Conservation (phyloP, 495 filamentous ascomycete genomes). For the Penicillium subrubescens region DNA sequence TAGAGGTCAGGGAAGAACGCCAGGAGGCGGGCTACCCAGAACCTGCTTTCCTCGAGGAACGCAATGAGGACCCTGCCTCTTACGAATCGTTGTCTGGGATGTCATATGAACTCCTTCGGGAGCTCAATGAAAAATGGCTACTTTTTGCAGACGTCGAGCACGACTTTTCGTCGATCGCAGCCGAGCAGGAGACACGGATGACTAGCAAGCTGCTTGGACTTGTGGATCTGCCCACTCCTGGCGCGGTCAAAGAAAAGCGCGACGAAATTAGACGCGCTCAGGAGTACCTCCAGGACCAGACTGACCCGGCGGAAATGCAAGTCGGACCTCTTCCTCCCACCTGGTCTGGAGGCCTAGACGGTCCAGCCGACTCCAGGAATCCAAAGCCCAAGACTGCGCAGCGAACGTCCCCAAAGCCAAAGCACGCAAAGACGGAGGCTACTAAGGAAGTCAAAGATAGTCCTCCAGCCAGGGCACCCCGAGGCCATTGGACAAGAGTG, state of each 20-base stretch:
- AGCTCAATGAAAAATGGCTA: not conserved
- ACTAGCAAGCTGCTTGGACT: slow-evolving; percentile 14
- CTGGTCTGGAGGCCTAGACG: slow-evolving; percentile 20
- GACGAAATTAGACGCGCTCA: slow-evolving; percentile 32
- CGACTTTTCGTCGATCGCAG: not conserved
- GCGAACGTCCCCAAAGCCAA: too few species aligned
- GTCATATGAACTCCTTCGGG: slow-evolving; percentile 8
- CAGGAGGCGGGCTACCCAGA: not conserved
- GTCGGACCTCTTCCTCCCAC: slow-evolving; percentile 37
- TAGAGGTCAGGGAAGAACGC: slow-evolving; percentile 10
- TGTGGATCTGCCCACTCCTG: slow-evolving; percentile 2
- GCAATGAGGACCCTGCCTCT: not conserved
- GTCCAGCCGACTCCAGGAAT: not conserved
- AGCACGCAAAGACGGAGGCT: too few species aligned
- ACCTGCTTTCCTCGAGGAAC: not conserved
- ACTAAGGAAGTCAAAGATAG: too few species aligned
- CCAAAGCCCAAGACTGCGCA: not conserved
- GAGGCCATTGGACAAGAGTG: too few species aligned
- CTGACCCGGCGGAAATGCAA: slow-evolving; percentile 22
- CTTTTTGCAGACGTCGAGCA: not conserved
- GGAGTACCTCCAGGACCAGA: slow-evolving; percentile 27
- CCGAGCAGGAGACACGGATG: slow-evolving; percentile 19
- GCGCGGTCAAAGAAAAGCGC: slow-evolving; percentile 20
- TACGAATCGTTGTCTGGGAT: not conserved
- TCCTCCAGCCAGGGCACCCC: too few species aligned